A percentile compares a stretch with the other conserved stretches of the same genome.
Evolutionary conservation across 345 rosid species (phyloP).

Genomic region (Carallia brachiata): DNA sequence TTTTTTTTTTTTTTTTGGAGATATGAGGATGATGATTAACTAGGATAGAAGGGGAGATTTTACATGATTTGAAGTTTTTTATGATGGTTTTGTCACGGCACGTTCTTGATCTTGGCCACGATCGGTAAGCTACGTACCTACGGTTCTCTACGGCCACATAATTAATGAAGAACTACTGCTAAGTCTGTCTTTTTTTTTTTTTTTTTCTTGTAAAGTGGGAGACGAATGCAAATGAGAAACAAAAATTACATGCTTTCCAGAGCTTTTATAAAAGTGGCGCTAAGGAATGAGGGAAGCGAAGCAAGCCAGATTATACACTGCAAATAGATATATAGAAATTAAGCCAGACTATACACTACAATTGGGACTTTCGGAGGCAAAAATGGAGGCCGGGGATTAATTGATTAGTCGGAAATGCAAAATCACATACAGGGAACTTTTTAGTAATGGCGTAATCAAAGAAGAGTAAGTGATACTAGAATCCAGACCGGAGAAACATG

Average conservation of each 20-base stretch:
- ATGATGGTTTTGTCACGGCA: constrained; percentile 48
- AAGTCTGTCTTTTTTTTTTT: constrained; percentile 13
- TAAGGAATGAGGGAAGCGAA: constrained; percentile 38
- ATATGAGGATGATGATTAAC: neutral
- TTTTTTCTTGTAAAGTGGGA: constrained; percentile 2
- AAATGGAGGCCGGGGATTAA: no score
- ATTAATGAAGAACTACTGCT: neutral
- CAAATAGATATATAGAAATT: neutral
- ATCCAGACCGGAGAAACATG: constrained; percentile 24
- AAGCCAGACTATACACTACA: no score
- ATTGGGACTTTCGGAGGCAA: no score
- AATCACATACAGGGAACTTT: constrained; percentile 30
- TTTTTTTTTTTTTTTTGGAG: constrained; percentile 17
- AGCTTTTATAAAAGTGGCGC: constrained; percentile 50
- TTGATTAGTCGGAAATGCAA: neutral
- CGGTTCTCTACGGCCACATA: neutral
- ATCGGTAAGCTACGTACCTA: neutral
- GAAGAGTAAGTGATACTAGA: constrained; percentile 11
- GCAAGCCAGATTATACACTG: constrained; percentile 34
- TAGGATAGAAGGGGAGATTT: constrained; percentile 14
- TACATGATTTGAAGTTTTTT: constrained; percentile 68
- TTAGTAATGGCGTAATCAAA: constrained; percentile 26
- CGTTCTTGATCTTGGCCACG: constrained; percentile 48
- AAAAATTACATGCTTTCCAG: constrained; percentile 45
- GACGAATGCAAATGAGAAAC: neutral